Evolutionary conservation across 2,329 filamentous ascomycete species (phyloP).

Genomic region (Xylariaceae sp.): DNA sequence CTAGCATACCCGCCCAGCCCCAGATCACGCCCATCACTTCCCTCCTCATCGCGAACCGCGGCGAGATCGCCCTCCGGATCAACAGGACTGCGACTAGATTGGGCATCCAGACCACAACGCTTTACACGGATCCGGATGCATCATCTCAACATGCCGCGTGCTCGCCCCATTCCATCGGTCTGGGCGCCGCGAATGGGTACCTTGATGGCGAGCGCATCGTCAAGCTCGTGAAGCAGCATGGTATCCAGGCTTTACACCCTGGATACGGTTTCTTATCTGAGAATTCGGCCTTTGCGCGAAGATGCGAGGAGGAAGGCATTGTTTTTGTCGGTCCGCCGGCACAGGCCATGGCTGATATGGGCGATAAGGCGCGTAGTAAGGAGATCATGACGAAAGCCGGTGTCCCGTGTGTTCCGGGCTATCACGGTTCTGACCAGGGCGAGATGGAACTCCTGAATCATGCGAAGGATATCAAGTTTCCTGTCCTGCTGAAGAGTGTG

Average conservation of each 20-base stretch:
- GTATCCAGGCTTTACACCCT: constrained; percentile 87
- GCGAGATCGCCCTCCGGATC: constrained; percentile 93
- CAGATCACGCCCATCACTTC: constrained; percentile 58
- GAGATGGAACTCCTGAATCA: constrained; percentile 55
- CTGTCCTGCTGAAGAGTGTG: constrained; percentile 74
- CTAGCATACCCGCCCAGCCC: constrained; percentile 30
- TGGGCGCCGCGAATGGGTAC: constrained; percentile 80
- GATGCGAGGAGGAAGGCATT: constrained; percentile 83
- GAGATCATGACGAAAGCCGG: constrained; percentile 96
- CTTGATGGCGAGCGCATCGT: constrained; percentile 93
- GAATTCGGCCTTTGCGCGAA: constrained; percentile 83
- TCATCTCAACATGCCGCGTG: constrained; percentile 81
- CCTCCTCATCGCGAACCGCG: constrained; percentile 91
- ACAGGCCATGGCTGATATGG: constrained; percentile 69
- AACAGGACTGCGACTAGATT: constrained; percentile 80
- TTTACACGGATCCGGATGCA: constrained; percentile 91
- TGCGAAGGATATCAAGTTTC: constrained; percentile 64
- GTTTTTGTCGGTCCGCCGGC: constrained; percentile 91
- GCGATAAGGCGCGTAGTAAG: constrained; percentile 67
- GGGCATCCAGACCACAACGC: constrained; percentile 86
- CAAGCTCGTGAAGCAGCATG: constrained; percentile 74
- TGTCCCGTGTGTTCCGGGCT: constrained; percentile 93
- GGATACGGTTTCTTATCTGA: constrained; percentile 96
- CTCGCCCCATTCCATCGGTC: constrained; percentile 75
- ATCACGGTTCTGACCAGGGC: constrained; percentile 82